phyloP scores from a whole-genome alignment of 257 asterid genomes.

The Thymus mandschuricus region DNA sequence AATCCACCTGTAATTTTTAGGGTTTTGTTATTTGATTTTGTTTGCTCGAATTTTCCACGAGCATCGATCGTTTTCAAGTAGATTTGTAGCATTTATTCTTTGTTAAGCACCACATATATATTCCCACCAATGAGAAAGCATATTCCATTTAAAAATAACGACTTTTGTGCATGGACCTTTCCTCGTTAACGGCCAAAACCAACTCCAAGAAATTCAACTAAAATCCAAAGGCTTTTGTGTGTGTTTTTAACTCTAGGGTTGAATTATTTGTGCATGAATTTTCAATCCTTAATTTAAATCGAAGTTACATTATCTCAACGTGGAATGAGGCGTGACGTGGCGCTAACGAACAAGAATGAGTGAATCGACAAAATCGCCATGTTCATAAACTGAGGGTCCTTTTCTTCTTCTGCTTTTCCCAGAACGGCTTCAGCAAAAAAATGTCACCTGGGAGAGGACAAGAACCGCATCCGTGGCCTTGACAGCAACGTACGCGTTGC shows the following conservation, averaged over 20 bases:
- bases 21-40: no score
- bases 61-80: no score
- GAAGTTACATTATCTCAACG: neutral
- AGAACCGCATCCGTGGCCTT: conserved; percentile 9
- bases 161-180: neutral
- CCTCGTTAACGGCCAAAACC: neutral
- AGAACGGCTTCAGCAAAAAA: neutral
- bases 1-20: no score
- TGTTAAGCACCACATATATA: no score
- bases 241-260: neutral
- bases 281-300: neutral
- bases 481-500: neutral
- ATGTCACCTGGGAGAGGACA: conserved; percentile 6
- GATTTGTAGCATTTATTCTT: no score
- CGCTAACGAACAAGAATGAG: neutral
- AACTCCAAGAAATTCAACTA: no score
- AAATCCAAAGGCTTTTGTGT: neutral
- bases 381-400: neutral
- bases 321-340: conserved; percentile 26
- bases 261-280: conserved; percentile 15
- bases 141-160: no score
- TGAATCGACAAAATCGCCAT: neutral
- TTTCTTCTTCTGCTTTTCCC: neutral
- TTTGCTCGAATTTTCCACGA: no score
- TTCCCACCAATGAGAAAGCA: no score